Evolutionary conservation across 1,139 yeast genomes (phyloP).

Genomic region (Zygoascus sp.): DNA sequence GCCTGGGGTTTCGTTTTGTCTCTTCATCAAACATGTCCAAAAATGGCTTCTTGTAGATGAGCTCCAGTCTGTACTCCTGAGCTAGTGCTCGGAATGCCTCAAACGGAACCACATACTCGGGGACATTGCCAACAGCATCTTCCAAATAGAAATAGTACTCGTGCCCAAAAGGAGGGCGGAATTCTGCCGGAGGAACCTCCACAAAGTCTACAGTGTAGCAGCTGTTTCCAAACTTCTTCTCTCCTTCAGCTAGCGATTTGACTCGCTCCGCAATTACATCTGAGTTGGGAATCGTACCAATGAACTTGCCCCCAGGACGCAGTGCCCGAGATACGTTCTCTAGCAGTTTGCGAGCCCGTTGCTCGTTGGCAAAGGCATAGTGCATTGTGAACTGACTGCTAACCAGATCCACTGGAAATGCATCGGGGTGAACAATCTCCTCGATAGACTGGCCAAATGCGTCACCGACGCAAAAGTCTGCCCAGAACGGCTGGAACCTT

Average conservation of each 20-base stretch:
- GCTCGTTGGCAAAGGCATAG: constrained; percentile 87
- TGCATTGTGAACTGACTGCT: constrained; percentile 90
- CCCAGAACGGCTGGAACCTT: constrained; percentile 51
- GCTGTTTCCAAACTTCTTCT: constrained; percentile 71
- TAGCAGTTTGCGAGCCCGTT: constrained; percentile 66
- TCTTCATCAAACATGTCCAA: constrained; percentile 78
- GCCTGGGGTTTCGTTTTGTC: constrained; percentile 63
- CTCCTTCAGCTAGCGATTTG: constrained; percentile 19
- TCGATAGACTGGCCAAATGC: constrained; percentile 71
- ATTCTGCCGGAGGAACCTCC: constrained; percentile 66
- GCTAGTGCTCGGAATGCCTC: constrained; percentile 79
- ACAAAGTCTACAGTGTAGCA: constrained; percentile 78
- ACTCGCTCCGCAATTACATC: constrained; percentile 72
- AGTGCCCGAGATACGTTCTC: constrained; percentile 73
- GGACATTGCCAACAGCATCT: constrained; percentile 95
- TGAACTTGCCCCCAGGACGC: constrained; percentile 75
- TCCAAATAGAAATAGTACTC: constrained; percentile 73
- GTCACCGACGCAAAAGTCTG: constrained; percentile 86
- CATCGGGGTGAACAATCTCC: constrained; percentile 63
- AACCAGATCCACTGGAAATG: constrained; percentile 83
- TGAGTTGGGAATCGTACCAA: constrained; percentile 93
- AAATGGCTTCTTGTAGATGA: constrained; percentile 72
- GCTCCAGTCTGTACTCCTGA: constrained; percentile 72
- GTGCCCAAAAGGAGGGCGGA: constrained; percentile 78
- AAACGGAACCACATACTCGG: constrained; percentile 96